Evolutionary conservation across 208 protist species (phyloP).

Genomic region (Acanthamoeba royreba): DNA sequence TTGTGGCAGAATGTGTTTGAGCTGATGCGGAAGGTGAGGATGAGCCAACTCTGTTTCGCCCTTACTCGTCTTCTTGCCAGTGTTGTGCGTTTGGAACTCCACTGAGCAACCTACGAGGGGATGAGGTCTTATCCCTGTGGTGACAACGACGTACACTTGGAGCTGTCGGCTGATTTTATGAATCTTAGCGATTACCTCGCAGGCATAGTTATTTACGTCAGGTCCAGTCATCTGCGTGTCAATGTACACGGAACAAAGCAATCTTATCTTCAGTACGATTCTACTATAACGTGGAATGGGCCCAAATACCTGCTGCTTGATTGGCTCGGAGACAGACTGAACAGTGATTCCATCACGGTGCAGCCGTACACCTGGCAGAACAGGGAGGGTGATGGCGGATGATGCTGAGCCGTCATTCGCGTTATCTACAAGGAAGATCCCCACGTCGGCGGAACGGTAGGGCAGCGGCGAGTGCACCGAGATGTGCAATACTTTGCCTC

Average conservation of each 20-base stretch:
- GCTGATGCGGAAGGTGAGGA: not conserved
- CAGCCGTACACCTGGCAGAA: not conserved
- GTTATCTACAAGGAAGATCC: not conserved
- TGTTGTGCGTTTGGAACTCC: slow-evolving; percentile 13
- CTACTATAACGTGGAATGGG: not conserved
- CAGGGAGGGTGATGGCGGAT: not conserved
- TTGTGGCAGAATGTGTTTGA: not conserved
- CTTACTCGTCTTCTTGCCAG: slow-evolving; percentile 14
- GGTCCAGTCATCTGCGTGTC: not conserved
- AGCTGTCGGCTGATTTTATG: not conserved
- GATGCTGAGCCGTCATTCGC: not conserved
- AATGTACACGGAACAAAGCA: not conserved
- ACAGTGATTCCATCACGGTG: not conserved
- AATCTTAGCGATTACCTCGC: slow-evolving; percentile 1
- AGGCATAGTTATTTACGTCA: not conserved
- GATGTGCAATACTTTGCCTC: not conserved
- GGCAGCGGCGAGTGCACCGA: not conserved
- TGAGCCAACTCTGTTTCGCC: not conserved
- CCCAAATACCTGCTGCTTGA: not conserved
- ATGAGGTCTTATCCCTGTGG: not conserved
- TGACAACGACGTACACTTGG: not conserved
- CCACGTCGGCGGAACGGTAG: not conserved
- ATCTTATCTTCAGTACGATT: not conserved
- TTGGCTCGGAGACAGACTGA: not conserved
- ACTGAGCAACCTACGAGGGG: not conserved